phyloP scores from a whole-genome alignment of 495 filamentous ascomycete genomes.

The Tuber melanosporum region DNA sequence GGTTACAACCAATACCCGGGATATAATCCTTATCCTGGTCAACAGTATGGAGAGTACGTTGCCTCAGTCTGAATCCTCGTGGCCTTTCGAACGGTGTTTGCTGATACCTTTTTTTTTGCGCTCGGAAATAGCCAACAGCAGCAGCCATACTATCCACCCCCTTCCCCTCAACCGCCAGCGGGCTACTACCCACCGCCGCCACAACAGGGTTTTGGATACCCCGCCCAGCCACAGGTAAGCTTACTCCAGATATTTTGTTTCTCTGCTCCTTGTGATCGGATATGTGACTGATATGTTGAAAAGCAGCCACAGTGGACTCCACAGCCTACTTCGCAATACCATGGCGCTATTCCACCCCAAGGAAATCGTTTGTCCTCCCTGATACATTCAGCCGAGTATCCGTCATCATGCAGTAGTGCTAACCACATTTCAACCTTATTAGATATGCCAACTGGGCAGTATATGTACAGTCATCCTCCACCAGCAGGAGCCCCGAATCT shows the following conservation, averaged over 20 bases:
- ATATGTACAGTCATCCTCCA: conserved; percentile 29
- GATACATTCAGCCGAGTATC: conserved; percentile 3
- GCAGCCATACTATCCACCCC: conserved; percentile 35
- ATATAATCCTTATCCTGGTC: conserved; percentile 18
- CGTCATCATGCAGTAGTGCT: not conserved
- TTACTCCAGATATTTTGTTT: conserved; percentile 7
- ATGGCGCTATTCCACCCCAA: conserved; percentile 21
- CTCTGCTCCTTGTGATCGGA: not conserved
- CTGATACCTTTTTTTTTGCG: conserved; percentile 12
- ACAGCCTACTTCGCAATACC: conserved; percentile 19
- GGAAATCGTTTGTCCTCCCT: conserved; percentile 31
- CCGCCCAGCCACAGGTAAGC: conserved; percentile 24
- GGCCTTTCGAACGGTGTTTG: conserved; percentile 11
- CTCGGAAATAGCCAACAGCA: conserved; percentile 23
- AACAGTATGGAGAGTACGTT: conserved; percentile 25
- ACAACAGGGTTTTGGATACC: conserved; percentile 32
- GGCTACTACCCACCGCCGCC: conserved; percentile 28
- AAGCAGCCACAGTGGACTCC: conserved; percentile 14
- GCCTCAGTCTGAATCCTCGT: conserved; percentile 4
- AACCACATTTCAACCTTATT: conserved; percentile 1
- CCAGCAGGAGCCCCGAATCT: conserved; percentile 49
- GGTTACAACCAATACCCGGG: conserved; percentile 28
- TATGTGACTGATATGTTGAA: conserved; percentile 18
- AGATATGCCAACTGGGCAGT: conserved; percentile 35
- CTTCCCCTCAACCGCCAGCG: conserved; percentile 22